Evolutionary conservation across 192 early-diverging fungal genomes (phyloP).

Genomic region (Dissophora ornata): DNA sequence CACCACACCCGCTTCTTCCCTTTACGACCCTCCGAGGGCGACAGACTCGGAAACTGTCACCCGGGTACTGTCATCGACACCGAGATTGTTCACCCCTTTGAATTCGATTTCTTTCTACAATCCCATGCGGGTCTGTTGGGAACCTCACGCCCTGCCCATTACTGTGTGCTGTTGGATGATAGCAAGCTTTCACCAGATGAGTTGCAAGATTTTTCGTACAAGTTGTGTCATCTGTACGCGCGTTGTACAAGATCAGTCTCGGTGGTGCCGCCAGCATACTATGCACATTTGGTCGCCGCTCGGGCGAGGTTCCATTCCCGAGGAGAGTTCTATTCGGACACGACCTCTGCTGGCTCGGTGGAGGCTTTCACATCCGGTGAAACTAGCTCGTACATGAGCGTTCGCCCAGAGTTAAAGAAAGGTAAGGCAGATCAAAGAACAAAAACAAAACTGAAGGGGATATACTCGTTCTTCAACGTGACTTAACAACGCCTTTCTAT

Average conservation of each 20-base stretch:
- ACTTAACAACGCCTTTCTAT: neutral
- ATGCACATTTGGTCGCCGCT: constrained; percentile 91
- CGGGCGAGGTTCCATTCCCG: constrained; percentile 86
- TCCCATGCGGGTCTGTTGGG: constrained; percentile 94
- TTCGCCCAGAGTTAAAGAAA: constrained; percentile 1
- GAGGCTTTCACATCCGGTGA: neutral
- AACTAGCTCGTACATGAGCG: neutral
- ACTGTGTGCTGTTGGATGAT: constrained; percentile 92
- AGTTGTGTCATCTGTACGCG: constrained; percentile 93
- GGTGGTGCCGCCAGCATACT: constrained; percentile 90
- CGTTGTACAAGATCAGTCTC: constrained; percentile 90
- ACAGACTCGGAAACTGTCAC: constrained; percentile 82
- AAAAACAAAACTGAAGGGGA: too few relatives aligned
- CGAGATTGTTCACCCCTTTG: constrained; percentile 78
- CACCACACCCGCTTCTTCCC: constrained; percentile 93
- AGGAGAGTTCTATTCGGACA: constrained; percentile 67
- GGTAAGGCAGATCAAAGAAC: too few relatives aligned
- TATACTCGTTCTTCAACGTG: too few relatives aligned
- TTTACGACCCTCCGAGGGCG: constrained; percentile 63
- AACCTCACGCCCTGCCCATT: constrained; percentile 93
- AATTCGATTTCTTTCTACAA: constrained; percentile 91
- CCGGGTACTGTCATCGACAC: constrained; percentile 87
- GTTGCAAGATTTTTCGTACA: constrained; percentile 89
- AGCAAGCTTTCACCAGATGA: constrained; percentile 81
- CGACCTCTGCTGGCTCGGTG: constrained; percentile 24